Evolutionary conservation across 179 eudicot species (phyloP).

Genomic region (Amaranthus tricolor): DNA sequence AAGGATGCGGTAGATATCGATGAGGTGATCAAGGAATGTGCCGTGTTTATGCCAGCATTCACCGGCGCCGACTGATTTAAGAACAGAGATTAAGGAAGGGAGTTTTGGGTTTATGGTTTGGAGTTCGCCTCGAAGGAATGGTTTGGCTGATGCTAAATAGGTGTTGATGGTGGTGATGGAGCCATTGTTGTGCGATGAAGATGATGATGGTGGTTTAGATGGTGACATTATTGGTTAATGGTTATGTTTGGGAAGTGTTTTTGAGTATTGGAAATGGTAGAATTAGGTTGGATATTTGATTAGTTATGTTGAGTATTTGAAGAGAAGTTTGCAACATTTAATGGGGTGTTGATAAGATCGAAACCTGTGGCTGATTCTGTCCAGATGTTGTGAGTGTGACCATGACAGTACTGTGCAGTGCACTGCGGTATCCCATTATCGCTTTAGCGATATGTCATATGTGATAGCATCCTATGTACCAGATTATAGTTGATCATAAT

Average conservation of each 20-base stretch:
- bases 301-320: too few relatives aligned
- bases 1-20: conserved; percentile 61
- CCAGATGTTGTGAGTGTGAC: too few relatives aligned
- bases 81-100: conserved; percentile 51
- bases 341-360: too few relatives aligned
- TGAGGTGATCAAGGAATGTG: conserved; percentile 68
- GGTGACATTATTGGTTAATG: conserved; percentile 18
- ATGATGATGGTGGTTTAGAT: neutral
- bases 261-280: too few relatives aligned
- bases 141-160: conserved; percentile 49
- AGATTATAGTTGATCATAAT: too few relatives aligned
- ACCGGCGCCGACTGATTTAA: conserved; percentile 77
- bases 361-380: too few relatives aligned
- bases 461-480: too few relatives aligned
- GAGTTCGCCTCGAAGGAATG: conserved; percentile 71
- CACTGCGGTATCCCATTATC: too few relatives aligned
- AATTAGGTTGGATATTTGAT: too few relatives aligned
- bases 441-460: too few relatives aligned
- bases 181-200: neutral
- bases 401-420: too few relatives aligned
- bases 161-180: neutral
- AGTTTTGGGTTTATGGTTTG: conserved; percentile 45
- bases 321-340: too few relatives aligned
- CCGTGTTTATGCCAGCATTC: conserved; percentile 99
- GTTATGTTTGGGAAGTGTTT: neutral